phyloP scores from a whole-genome alignment of 139 green algal genomes.

The Auxenochlorella pyrenoidosa region DNA sequence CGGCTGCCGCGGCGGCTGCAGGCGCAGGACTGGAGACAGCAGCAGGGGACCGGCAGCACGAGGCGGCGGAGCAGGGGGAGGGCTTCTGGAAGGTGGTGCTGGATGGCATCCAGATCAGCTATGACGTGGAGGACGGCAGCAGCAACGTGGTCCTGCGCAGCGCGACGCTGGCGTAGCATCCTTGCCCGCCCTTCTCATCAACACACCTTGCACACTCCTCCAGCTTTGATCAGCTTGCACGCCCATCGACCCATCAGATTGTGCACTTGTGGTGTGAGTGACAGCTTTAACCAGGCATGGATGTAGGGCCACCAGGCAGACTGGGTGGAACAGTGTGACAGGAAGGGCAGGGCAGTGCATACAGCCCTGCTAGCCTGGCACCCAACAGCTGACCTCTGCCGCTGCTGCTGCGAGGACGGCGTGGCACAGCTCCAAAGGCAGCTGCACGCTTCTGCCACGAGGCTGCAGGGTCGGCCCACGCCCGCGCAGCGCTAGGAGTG shows the following conservation, averaged over 20 bases:
- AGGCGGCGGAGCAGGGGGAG: not conserved
- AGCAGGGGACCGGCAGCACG: not conserved
- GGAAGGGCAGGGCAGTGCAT: too few species aligned
- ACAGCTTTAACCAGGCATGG: too few species aligned
- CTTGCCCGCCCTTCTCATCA: not conserved
- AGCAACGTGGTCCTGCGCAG: constrained; percentile 7
- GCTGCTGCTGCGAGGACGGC: not conserved
- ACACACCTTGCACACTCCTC: too few species aligned
- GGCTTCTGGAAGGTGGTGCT: constrained; percentile 67
- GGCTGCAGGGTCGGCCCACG: not conserved
- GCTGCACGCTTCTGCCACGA: not conserved
- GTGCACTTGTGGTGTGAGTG: too few species aligned
- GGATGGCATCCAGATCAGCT: constrained; percentile 65
- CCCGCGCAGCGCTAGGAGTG: constrained; percentile 5
- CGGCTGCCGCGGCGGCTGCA: not conserved
- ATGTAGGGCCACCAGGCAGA: too few species aligned
- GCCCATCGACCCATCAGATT: too few species aligned
- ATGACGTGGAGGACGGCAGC: constrained; percentile 45
- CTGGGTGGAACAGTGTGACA: too few species aligned
- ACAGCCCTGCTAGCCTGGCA: not conserved
- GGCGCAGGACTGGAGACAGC: not conserved
- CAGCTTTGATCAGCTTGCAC: too few species aligned
- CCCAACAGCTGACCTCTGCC: not conserved
- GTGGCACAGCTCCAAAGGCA: not conserved
- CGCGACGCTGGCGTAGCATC: not conserved